phyloP scores from a whole-genome alignment of 768 basidiomycete species.

The Termitomyces sp. region DNA sequence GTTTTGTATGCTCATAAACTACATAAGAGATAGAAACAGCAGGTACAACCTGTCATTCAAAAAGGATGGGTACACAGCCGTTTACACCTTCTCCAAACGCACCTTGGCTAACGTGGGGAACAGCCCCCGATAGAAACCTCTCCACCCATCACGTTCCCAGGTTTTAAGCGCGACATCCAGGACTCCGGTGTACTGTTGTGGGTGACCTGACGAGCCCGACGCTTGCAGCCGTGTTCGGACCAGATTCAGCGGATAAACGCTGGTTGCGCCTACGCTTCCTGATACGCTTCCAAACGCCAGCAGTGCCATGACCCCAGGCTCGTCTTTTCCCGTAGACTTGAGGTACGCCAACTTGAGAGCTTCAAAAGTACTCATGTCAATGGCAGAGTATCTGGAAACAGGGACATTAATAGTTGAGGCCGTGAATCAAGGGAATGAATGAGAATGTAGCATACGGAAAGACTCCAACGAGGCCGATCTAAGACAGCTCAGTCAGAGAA shows the following conservation, averaged over 20 bases:
- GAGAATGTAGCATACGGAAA: constrained; percentile 64
- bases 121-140: constrained; percentile 90
- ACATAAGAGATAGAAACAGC: constrained; percentile 97
- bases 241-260: constrained; percentile 88
- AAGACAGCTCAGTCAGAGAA: constrained; percentile 8
- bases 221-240: constrained; percentile 95
- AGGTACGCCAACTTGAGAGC: constrained; percentile 89
- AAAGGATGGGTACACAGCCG: background rate
- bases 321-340: constrained; percentile 79
- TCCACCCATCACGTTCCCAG: constrained; percentile 81
- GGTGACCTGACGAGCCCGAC: constrained; percentile 93
- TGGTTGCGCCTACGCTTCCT: constrained; percentile 89
- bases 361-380: constrained; percentile 97
- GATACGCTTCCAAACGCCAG: constrained; percentile 91
- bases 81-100: constrained; percentile 3
- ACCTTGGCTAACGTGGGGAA: constrained; percentile 93
- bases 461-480: constrained; percentile 94
- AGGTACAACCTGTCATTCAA: constrained; percentile 69
- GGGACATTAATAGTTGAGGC: background rate
- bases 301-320: constrained; percentile 83
- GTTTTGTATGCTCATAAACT: constrained; percentile 85
- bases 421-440: background rate
- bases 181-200: constrained; percentile 84
- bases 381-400: constrained; percentile 70
- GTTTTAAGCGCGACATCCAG: constrained; percentile 80